These are phyloP conservation scores for Oryza longistaminata DNA, from an alignment of 176 grass and related monocot species.

Conservation along the genomic window DNA sequence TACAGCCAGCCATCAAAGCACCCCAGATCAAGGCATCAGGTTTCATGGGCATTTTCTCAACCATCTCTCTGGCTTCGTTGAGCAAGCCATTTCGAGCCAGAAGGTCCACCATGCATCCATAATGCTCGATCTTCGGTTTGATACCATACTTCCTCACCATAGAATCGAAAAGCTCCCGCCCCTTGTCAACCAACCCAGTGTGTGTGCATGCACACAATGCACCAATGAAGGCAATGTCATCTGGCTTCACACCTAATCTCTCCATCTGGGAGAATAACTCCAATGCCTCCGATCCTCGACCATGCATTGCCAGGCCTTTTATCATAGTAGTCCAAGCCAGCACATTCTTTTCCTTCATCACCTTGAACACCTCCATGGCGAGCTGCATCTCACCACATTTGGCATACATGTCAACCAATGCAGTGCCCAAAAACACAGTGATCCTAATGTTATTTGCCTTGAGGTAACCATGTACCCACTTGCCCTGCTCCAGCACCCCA, in stretches of 20 bases:
- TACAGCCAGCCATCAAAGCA: constrained; percentile 64
- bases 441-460: constrained; percentile 31
- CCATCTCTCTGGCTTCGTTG: constrained; percentile 42
- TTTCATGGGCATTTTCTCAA: constrained; percentile 58
- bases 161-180: constrained; percentile 43
- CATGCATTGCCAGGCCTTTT: constrained; percentile 56
- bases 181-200: constrained; percentile 52
- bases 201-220: constrained; percentile 54
- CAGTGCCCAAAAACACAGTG: constrained; percentile 50
- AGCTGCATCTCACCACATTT: constrained; percentile 55
- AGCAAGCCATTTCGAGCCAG: constrained; percentile 58
- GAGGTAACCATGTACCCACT: constrained; percentile 54
- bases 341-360: constrained; percentile 52
- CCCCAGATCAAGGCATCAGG: constrained; percentile 64
- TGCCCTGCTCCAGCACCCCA: constrained; percentile 56
- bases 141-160: constrained; percentile 53
- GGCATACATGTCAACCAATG: constrained; percentile 54
- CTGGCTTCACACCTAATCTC: constrained; percentile 40
- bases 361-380: constrained; percentile 44
- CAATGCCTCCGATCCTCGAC: constrained; percentile 49
- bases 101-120: constrained; percentile 60
- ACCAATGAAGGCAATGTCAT: constrained; percentile 54
- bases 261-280: constrained; percentile 48
- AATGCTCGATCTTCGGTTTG: constrained; percentile 57
- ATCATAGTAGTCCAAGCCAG: constrained; percentile 67